These are phyloP conservation scores for Collybiopsis confluens DNA, from an alignment of 768 basidiomycete genomes.

Conservation along the genomic window DNA sequence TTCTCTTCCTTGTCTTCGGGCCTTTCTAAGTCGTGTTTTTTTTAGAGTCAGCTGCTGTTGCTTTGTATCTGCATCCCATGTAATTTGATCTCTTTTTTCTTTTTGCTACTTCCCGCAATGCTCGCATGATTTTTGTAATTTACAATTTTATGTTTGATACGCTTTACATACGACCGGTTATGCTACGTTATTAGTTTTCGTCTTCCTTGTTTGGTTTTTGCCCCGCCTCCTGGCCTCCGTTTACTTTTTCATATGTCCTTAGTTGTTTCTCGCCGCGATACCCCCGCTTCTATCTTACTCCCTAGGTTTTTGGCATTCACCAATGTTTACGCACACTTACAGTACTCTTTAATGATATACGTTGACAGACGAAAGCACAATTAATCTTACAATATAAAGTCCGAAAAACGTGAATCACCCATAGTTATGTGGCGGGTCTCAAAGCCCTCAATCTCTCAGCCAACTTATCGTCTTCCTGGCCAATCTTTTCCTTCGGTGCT, in stretches of 20 bases:
- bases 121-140: slow-evolving; percentile 3
- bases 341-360: slow-evolving; percentile 3
- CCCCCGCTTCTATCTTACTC: not conserved
- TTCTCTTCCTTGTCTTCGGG: too few relatives aligned
- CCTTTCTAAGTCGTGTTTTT: too few relatives aligned
- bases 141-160: not conserved
- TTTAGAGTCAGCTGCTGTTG: too few relatives aligned
- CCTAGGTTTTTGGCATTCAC: slow-evolving; percentile 4
- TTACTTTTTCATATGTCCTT: not conserved
- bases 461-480: slow-evolving; percentile 77
- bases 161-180: not conserved
- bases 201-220: not conserved
- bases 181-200: not conserved
- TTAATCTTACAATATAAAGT: not conserved
- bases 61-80: not conserved
- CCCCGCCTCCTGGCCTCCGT: too few relatives aligned
- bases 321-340: slow-evolving; percentile 1
- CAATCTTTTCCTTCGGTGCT: slow-evolving; percentile 43
- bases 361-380: not conserved
- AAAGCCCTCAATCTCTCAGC: slow-evolving; percentile 87
- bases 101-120: not conserved
- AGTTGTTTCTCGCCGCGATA: not conserved
- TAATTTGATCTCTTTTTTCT: not conserved
- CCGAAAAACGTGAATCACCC: not conserved
- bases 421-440: slow-evolving; percentile 61